Evolutionary conservation across 2,329 filamentous ascomycete species (phyloP).

Genomic region (Xylariaceae sp.): DNA sequence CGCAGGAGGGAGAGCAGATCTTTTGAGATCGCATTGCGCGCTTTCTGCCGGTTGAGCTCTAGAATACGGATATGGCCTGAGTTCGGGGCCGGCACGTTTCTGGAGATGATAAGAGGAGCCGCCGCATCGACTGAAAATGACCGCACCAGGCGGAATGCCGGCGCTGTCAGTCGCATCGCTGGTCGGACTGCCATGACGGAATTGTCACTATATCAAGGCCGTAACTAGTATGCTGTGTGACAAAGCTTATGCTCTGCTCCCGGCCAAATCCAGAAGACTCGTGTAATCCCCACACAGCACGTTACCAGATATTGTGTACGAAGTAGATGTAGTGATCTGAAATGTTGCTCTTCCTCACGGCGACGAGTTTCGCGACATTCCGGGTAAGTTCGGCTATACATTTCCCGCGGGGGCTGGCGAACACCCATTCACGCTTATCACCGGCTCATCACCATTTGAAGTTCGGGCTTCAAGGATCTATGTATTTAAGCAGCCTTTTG

Average conservation of each 20-base stretch:
- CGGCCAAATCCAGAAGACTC: neutral
- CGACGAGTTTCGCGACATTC: too few relatives aligned
- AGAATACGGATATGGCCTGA: conserved; percentile 83
- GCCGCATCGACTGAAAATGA: conserved; percentile 41
- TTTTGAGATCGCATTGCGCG: conserved; percentile 86
- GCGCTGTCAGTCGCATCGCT: conserved; percentile 17
- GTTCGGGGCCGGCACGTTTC: conserved; percentile 69
- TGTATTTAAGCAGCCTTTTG: too few relatives aligned
- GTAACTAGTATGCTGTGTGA: neutral
- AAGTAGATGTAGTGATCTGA: too few relatives aligned
- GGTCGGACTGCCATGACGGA: conserved; percentile 28
- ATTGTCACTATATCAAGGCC: neutral
- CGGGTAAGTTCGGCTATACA: too few relatives aligned
- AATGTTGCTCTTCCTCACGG: too few relatives aligned
- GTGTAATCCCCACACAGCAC: too few relatives aligned
- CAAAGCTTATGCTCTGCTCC: neutral
- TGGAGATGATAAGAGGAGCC: conserved; percentile 60
- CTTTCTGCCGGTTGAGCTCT: conserved; percentile 75
- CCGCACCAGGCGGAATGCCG: conserved; percentile 21
- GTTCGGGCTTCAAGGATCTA: too few relatives aligned
- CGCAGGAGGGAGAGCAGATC: conserved; percentile 68
- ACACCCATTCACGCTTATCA: too few relatives aligned
- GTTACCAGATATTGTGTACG: too few relatives aligned
- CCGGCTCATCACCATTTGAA: too few relatives aligned
- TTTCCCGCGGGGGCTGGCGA: too few relatives aligned